Evolutionary conservation across 2,329 filamentous ascomycete species (phyloP), one percentile per base, ranked within the genome.

Genomic region (Leptodontidium sp.): DNA sequence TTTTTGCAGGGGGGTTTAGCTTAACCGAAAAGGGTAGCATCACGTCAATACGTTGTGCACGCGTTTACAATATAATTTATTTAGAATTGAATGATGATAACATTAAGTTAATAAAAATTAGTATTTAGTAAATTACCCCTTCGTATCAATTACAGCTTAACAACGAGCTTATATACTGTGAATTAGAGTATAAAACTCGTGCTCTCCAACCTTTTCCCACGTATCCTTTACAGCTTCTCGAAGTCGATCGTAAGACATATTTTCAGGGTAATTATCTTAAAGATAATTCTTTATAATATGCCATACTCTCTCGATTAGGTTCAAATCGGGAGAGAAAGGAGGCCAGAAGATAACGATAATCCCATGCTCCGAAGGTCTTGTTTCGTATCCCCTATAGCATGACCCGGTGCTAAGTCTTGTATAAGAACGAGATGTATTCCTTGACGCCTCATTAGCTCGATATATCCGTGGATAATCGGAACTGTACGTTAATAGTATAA

Each of bases 281-380:
- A 71, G 29, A 26, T 67, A 67, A 15, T 69, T 67, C 52, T 71
- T 71, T 32, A 71, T 71, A 21, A 67, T 67, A 67, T 71, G 45
- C 70, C 47, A 70, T 0, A 70, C 63, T 43, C 58, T 68, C 21
- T 21, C 21, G 21, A 21, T 21, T 21, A 21, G 21, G 21, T 21
- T 21, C 21, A 21, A 21, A 21, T 70, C 64, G 43, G 55, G 67
- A 49, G 69, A 69, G 21, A 62, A 71, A 29, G 61, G 55, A 62
- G 69, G 69, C 69, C 43, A 69, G 21, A 62, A 69, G 35, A 71
- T 67, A 12, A 69, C 61, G 5, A 66, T 64, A 29, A 71, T 58
- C 14, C 64, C 57, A 9, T 53, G 38, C 15, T 69, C 61, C 2
- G 3, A 26, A 71, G 38, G 14, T 69, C 61, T 45, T 69, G 1